A percentile compares a stretch with the other conserved stretches of the same genome.
Evolutionary conservation across 768 basidiomycete species (phyloP).

Genomic region (Podaxis rugospora): DNA sequence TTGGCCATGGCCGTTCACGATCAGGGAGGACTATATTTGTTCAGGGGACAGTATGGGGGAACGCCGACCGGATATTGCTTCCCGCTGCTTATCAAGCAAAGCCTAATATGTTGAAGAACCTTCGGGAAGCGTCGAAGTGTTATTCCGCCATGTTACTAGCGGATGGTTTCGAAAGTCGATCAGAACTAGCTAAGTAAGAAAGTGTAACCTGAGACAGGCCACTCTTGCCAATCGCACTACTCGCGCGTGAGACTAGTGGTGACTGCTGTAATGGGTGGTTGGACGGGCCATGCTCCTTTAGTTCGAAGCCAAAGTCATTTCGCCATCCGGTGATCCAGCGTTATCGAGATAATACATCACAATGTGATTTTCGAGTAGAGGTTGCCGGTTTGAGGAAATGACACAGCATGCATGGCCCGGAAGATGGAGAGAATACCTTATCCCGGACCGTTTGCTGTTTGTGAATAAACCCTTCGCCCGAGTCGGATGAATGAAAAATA

Average conservation of each 20-base stretch:
- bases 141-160: neutral
- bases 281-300: neutral
- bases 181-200: too few species aligned
- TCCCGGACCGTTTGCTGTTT: neutral
- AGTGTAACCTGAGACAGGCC: neutral
- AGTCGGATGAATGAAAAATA: neutral
- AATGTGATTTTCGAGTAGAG: neutral
- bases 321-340: neutral
- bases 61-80: neutral
- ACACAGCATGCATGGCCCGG: neutral
- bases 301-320: neutral
- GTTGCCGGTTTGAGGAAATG: neutral
- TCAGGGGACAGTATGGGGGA: neutral
- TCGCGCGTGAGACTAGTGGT: neutral
- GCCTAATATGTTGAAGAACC: neutral
- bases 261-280: neutral
- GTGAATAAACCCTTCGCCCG: neutral
- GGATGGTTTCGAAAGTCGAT: neutral
- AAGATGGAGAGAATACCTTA: neutral
- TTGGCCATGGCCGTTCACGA: neutral
- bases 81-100: neutral
- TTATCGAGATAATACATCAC: neutral
- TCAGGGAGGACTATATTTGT: neutral
- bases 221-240: neutral
- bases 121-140: neutral